Conservation (phyloP, 1,139 yeast species). For the Hemisphaericaspora lyxosophila region DNA sequence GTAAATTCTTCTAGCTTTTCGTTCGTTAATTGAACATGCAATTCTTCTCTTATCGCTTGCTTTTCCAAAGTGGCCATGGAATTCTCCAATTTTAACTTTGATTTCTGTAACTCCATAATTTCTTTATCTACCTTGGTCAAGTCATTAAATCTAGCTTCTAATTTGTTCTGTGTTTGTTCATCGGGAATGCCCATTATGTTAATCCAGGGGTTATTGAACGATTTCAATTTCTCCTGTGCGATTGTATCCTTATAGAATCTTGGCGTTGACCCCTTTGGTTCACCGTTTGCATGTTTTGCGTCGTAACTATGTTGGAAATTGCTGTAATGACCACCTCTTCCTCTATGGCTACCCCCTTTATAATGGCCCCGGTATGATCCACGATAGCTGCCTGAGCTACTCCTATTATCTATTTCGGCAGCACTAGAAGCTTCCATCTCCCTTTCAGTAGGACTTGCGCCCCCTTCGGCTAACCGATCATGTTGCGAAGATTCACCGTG, state of each 20-base stretch:
- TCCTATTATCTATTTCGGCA: background rate
- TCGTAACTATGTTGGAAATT: conserved; percentile 1
- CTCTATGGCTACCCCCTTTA: conserved; percentile 7
- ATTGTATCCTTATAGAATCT: conserved; percentile 12
- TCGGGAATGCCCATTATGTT: conserved; percentile 24
- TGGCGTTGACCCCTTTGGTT: conserved; percentile 3
- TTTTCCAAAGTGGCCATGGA: conserved; percentile 26
- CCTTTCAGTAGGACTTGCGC: background rate
- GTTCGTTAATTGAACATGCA: conserved; percentile 36
- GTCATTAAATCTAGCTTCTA: conserved; percentile 23
- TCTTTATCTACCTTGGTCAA: conserved; percentile 24
- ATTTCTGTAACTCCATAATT: conserved; percentile 27
- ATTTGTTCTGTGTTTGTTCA: conserved; percentile 19
- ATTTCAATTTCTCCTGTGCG: conserved; percentile 14
- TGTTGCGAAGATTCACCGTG: conserved; percentile 1
- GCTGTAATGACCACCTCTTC: conserved; percentile 9
- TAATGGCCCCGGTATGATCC: conserved; percentile 6
- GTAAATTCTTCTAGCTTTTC: conserved; percentile 47
- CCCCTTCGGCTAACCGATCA: background rate
- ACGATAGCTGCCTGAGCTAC: background rate
- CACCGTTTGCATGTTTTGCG: background rate
- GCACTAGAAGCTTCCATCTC: background rate
- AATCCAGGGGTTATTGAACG: conserved; percentile 31
- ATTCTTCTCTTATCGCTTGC: conserved; percentile 32
- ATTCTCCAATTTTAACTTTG: conserved; percentile 22